phyloP scores from a whole-genome alignment of 2,329 filamentous ascomycete species.

The Fusarium pininemorale region DNA sequence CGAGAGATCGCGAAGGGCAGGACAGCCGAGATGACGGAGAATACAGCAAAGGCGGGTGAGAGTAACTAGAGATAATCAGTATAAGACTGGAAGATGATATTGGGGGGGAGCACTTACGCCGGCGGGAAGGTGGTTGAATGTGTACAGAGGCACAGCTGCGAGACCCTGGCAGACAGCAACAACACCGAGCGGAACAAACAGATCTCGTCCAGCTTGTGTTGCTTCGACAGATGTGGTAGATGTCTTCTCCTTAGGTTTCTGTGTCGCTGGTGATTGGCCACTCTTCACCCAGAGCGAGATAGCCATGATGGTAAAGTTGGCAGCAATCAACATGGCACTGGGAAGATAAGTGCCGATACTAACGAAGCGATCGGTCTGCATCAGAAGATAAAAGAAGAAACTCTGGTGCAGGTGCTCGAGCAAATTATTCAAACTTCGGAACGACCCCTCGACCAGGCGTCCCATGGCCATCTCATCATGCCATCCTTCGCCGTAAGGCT shows the following conservation, averaged over 20 bases:
- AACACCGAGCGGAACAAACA: conserved; percentile 78
- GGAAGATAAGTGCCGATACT: conserved; percentile 98
- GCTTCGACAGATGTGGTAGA: conserved; percentile 42
- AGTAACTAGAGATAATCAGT: conserved; percentile 59
- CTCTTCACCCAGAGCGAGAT: conserved; percentile 94
- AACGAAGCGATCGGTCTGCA: conserved; percentile 91
- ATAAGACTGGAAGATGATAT: neutral
- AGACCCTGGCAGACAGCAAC: conserved; percentile 79
- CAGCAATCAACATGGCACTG: conserved; percentile 95
- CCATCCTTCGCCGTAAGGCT: conserved; percentile 90
- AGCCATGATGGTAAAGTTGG: conserved; percentile 94
- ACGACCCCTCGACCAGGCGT: conserved; percentile 86
- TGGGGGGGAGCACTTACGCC: conserved; percentile 60
- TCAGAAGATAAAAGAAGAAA: conserved; percentile 98
- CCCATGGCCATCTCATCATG: conserved; percentile 98
- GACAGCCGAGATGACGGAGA: conserved; percentile 62
- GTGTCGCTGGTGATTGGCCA: conserved; percentile 61
- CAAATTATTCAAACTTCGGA: conserved; percentile 93
- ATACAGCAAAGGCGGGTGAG: conserved; percentile 65
- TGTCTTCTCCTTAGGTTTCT: conserved; percentile 41
- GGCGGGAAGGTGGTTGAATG: conserved; percentile 80
- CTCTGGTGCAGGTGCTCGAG: conserved; percentile 97
- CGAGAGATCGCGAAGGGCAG: conserved; percentile 67
- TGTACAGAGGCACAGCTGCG: conserved; percentile 81
- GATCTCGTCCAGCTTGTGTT: conserved; percentile 63